A percentile compares a stretch with the other conserved stretches of the same genome.
Evolutionary conservation across 305 asterid genomes (phyloP).

Genomic region (Solanum aculeatissimum): DNA sequence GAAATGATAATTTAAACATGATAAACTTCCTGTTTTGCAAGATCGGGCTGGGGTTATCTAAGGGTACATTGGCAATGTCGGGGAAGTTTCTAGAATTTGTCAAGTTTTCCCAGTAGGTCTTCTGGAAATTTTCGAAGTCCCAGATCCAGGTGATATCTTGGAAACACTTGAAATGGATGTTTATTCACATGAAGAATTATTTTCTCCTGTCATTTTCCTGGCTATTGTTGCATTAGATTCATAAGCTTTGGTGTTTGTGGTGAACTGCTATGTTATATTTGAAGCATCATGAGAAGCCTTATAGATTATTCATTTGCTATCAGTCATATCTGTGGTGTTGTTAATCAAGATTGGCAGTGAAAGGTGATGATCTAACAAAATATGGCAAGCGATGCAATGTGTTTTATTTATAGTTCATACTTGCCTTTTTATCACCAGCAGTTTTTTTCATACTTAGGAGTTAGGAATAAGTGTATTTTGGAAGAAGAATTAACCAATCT

Average conservation of each 20-base stretch:
- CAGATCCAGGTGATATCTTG: background rate
- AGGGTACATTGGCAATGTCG: background rate
- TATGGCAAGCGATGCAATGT: background rate
- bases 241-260: background rate
- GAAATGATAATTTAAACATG: background rate
- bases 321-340: background rate
- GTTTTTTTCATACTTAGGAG: background rate
- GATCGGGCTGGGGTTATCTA: background rate
- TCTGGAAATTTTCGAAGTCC: background rate
- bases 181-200: background rate
- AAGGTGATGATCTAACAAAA: background rate
- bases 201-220: background rate
- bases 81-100: background rate
- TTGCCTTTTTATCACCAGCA: background rate
- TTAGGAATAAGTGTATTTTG: background rate
- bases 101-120: background rate
- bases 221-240: background rate
- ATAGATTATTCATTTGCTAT: background rate
- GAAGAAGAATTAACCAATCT: background rate
- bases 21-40: background rate
- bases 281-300: background rate
- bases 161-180: background rate
- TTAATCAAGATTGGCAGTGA: background rate
- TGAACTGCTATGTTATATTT: background rate
- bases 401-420: background rate